A percentile compares a stretch with the other conserved stretches of the same genome.
Conservation (phyloP, 768 basidiomycete species). For the Leccinum aurantiacum region DNA sequence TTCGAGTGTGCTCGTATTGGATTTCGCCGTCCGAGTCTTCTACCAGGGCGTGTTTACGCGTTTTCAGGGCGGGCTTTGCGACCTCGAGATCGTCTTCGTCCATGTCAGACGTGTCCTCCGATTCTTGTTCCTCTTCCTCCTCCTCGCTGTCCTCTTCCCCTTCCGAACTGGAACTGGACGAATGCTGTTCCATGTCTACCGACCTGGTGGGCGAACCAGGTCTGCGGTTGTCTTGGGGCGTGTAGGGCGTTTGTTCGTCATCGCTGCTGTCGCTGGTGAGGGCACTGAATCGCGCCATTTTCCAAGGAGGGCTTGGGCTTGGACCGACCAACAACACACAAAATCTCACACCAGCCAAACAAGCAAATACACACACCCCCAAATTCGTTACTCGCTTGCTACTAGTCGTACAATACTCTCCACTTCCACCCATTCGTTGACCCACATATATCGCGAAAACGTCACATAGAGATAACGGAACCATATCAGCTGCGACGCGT, state of each 20-base stretch:
- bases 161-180: conserved; percentile 29
- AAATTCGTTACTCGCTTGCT: too few relatives aligned
- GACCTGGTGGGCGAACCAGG: conserved; percentile 23
- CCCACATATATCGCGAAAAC: conserved; percentile 91
- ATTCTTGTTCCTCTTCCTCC: conserved; percentile 38
- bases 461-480: conserved; percentile 82
- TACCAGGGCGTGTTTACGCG: conserved; percentile 45
- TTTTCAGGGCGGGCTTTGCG: conserved; percentile 22
- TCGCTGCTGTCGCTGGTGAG: conserved; percentile 57
- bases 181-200: conserved; percentile 33
- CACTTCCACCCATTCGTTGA: conserved; percentile 76
- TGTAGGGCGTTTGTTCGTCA: conserved; percentile 43
- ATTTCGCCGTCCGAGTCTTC: conserved; percentile 57
- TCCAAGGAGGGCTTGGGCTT: conserved; percentile 9
- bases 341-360: conserved; percentile 29
- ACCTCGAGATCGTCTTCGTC: conserved; percentile 49
- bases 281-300: conserved; percentile 71
- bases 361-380: conserved; percentile 21
- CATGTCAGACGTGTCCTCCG: conserved; percentile 46
- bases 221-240: conserved; percentile 21
- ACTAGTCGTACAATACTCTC: background rate
- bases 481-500: conserved; percentile 81
- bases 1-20: conserved; percentile 42
- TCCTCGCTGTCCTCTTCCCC: conserved; percentile 36
- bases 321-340: conserved; percentile 21